Conservation (phyloP, 495 filamentous ascomycete species). For the Evernia prunastri region DNA sequence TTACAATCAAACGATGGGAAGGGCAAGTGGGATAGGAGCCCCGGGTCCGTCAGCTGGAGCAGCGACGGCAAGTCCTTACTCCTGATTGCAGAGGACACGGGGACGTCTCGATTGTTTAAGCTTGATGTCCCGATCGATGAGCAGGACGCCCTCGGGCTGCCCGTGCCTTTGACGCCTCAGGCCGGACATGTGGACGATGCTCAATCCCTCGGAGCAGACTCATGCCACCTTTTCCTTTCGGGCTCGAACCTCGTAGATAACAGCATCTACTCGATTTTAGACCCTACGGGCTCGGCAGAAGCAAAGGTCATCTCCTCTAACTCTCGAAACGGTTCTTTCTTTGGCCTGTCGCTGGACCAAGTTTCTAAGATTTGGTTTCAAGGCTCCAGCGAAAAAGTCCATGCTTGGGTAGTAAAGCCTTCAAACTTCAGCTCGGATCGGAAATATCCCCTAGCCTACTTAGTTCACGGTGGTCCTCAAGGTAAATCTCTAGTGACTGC, state of each 20-base stretch:
- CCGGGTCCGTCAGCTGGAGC: conserved; percentile 59
- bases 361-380: conserved; percentile 67
- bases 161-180: conserved; percentile 48
- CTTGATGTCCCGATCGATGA: conserved; percentile 47
- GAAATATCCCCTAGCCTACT: conserved; percentile 74
- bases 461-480: conserved; percentile 88
- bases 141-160: conserved; percentile 44
- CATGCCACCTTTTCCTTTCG: conserved; percentile 54
- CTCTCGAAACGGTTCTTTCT: conserved; percentile 58
- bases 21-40: conserved; percentile 62
- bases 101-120: conserved; percentile 57
- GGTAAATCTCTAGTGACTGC: conserved; percentile 31
- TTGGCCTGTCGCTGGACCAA: conserved; percentile 57
- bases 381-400: conserved; percentile 56
- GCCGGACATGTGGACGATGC: conserved; percentile 56
- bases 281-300: conserved; percentile 41
- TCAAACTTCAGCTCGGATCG: conserved; percentile 64
- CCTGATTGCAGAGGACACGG: conserved; percentile 60
- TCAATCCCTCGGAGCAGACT: conserved; percentile 42
- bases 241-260: conserved; percentile 63
- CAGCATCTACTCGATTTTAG: conserved; percentile 56
- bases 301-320: conserved; percentile 51
- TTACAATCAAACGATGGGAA: conserved; percentile 55
- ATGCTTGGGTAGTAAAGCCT: conserved; percentile 76
- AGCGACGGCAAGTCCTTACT: conserved; percentile 57